Percentiles rank a stretch among this genome's conserved stretches.
phyloP scores from a whole-genome alignment of 208 protist genomes.

The Trypanosoma congolense region DNA sequence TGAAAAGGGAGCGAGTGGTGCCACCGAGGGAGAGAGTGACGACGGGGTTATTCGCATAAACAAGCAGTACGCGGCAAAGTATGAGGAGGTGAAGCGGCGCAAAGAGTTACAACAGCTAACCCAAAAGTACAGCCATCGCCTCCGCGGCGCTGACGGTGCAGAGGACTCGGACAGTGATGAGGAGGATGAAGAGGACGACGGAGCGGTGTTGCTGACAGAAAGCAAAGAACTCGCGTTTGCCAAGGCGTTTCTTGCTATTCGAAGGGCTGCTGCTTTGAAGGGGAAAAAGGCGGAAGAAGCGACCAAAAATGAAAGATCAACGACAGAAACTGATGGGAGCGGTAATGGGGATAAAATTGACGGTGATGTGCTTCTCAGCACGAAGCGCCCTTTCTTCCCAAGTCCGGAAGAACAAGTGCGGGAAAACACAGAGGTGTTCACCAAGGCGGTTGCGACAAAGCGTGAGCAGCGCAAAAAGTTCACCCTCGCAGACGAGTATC shows the following conservation, averaged over 20 bases:
- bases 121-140: constrained; percentile 73
- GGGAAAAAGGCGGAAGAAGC: constrained; percentile 4
- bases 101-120: constrained; percentile 83
- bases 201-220: constrained; percentile 69
- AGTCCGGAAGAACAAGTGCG: constrained; percentile 63
- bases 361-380: constrained; percentile 11
- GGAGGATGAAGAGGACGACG: constrained; percentile 77
- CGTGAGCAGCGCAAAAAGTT: constrained; percentile 29
- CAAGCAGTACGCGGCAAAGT: constrained; percentile 70
- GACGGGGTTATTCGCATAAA: constrained; percentile 59
- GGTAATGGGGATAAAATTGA: constrained; percentile 10
- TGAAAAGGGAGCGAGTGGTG: background rate
- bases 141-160: constrained; percentile 27
- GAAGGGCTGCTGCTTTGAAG: constrained; percentile 42
- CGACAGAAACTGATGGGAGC: background rate
- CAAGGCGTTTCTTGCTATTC: constrained; percentile 69
- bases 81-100: constrained; percentile 85
- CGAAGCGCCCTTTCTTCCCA: constrained; percentile 62
- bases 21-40: constrained; percentile 8
- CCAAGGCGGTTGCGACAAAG: constrained; percentile 36
- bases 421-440: constrained; percentile 56
- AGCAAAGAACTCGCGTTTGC: constrained; percentile 82
- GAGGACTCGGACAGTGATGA: constrained; percentile 45
- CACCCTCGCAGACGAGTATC: constrained; percentile 81
- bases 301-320: background rate